Percentiles rank a stretch among this genome's conserved stretches.
Conservation (phyloP, 495 filamentous ascomycete species). For the Daldinia concentrica region DNA sequence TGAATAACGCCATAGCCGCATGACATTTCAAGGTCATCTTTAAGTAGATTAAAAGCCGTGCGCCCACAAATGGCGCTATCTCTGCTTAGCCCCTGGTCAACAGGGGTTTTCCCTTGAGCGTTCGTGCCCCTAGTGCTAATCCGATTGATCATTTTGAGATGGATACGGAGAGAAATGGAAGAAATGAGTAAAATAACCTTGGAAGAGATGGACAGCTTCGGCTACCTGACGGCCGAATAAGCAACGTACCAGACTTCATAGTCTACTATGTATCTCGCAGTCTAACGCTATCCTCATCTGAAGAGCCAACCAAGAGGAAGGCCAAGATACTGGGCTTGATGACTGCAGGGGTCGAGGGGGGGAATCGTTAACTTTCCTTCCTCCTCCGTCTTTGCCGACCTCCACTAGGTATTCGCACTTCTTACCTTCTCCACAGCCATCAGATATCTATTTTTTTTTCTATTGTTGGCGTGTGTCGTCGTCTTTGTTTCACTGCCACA, state of each 20-base stretch:
- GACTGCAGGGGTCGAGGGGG: constrained; percentile 29
- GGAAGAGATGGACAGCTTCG: constrained; percentile 18
- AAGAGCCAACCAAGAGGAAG: constrained; percentile 28
- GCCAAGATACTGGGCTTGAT: constrained; percentile 12
- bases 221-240: constrained; percentile 18
- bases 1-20: not conserved
- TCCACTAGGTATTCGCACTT: constrained; percentile 25
- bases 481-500: constrained; percentile 33
- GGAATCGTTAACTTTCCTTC: constrained; percentile 13
- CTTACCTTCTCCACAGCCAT: constrained; percentile 35
- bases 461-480: constrained; percentile 23
- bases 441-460: constrained; percentile 14
- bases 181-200: not conserved
- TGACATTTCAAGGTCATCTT: constrained; percentile 18
- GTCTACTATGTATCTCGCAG: constrained; percentile 31
- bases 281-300: constrained; percentile 25
- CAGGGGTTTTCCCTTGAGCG: constrained; percentile 23
- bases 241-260: constrained; percentile 23
- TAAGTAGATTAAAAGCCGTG: constrained; percentile 34
- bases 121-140: constrained; percentile 14
- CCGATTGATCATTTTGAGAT: constrained; percentile 26
- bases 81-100: constrained; percentile 19
- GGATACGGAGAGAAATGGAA: not conserved
- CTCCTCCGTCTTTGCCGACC: constrained; percentile 36
- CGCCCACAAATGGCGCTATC: constrained; percentile 33